Percentiles rank a stretch among this genome's conserved stretches.
Conservation (phyloP, 768 basidiomycete genomes). For the Podaxis sp. region DNA sequence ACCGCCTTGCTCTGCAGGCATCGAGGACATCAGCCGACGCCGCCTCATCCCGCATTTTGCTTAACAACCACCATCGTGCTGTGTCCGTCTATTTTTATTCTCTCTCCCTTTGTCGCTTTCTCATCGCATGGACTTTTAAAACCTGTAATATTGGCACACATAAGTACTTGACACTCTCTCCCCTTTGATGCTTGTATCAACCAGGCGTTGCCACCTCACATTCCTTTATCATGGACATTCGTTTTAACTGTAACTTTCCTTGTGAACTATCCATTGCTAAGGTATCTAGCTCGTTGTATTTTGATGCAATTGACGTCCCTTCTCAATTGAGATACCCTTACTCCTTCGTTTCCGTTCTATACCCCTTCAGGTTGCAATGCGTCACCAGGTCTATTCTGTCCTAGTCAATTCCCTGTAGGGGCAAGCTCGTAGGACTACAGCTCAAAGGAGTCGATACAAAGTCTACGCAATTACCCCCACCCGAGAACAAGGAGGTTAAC, state of each 20-base stretch:
- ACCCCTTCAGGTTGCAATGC: neutral
- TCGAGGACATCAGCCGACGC: slow-evolving; percentile 22
- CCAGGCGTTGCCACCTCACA: neutral
- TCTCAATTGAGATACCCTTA: neutral
- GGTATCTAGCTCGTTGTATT: slow-evolving; percentile 1
- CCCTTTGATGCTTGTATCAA: neutral
- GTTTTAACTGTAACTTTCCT: slow-evolving; percentile 3
- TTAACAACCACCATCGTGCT: neutral
- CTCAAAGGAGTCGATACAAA: neutral
- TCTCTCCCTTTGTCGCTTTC: neutral
- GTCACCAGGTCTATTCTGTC: neutral
- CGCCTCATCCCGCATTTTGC: slow-evolving; percentile 9
- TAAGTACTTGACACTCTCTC: neutral
- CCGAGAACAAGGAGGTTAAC: neutral
- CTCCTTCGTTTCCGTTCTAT: neutral
- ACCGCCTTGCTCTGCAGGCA: slow-evolving; percentile 29
- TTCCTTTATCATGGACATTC: slow-evolving; percentile 7
- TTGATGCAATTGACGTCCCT: neutral
- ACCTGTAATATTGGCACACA: slow-evolving; percentile 8
- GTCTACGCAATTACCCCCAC: neutral
- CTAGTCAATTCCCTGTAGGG: neutral
- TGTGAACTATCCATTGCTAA: slow-evolving; percentile 5
- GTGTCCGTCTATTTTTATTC: neutral
- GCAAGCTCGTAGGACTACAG: neutral
- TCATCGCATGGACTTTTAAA: slow-evolving; percentile 4